phyloP scores from a whole-genome alignment of 495 filamentous ascomycete genomes.

The Margaritispora aquatica region DNA sequence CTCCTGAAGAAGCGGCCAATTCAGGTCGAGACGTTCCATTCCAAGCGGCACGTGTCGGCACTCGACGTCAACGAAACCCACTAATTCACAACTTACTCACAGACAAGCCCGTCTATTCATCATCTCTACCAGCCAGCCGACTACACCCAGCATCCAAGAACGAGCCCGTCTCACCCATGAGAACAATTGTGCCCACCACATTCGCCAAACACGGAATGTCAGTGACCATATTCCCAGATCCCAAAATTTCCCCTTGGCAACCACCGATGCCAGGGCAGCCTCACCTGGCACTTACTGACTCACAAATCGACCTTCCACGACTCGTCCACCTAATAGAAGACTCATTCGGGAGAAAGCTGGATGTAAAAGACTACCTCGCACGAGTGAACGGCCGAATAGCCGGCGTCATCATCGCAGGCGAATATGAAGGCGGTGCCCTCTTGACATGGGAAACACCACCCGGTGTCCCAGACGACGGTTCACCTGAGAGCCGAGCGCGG shows the following conservation, averaged over 20 bases:
- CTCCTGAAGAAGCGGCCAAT: slow-evolving; percentile 73
- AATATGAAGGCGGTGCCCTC: slow-evolving; percentile 94
- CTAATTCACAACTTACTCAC: slow-evolving; percentile 96
- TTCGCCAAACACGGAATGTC: slow-evolving; percentile 90
- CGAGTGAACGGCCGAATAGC: slow-evolving; percentile 74
- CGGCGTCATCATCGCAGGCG: slow-evolving; percentile 87
- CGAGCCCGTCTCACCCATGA: slow-evolving; percentile 10
- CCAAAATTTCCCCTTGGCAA: slow-evolving; percentile 55
- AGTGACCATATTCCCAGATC: slow-evolving; percentile 73
- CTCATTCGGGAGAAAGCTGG: slow-evolving; percentile 81
- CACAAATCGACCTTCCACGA: slow-evolving; percentile 72
- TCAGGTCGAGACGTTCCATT: slow-evolving; percentile 40
- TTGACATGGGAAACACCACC: slow-evolving; percentile 89
- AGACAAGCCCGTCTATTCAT: slow-evolving; percentile 86
- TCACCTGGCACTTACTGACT: slow-evolving; percentile 62
- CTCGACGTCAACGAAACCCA: slow-evolving; percentile 75
- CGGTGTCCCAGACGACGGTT: slow-evolving; percentile 44
- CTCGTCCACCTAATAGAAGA: slow-evolving; percentile 88
- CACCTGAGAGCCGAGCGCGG: slow-evolving; percentile 40
- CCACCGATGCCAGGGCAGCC: slow-evolving; percentile 47
- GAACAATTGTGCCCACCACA: slow-evolving; percentile 52
- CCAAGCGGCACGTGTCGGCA: slow-evolving; percentile 56
- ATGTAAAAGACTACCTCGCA: slow-evolving; percentile 72
- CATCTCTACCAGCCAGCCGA: slow-evolving; percentile 72
- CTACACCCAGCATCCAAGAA: slow-evolving; percentile 26